Conservation (phyloP, 371 early-diverging fungal genomes). For the Rhizopus microsporus region DNA sequence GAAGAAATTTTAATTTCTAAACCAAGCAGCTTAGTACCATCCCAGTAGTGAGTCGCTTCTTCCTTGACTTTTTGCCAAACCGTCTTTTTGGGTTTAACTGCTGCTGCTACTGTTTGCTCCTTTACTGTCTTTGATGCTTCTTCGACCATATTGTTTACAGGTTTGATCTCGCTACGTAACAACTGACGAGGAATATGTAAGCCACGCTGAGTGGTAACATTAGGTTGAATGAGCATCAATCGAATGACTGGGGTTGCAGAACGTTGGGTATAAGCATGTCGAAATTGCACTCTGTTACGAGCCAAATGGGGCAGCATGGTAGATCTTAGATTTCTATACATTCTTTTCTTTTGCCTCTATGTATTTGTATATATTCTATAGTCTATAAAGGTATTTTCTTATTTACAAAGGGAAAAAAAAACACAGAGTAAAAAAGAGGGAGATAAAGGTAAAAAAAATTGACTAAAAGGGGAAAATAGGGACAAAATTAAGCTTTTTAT, state of each 20-base stretch:
- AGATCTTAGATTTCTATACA: conserved; percentile 16
- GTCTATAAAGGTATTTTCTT: background rate
- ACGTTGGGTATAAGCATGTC: conserved; percentile 14
- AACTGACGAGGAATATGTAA: conserved; percentile 26
- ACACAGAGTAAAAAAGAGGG: background rate
- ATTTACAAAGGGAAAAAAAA: background rate
- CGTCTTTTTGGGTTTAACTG: conserved; percentile 60
- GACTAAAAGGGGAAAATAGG: too few relatives aligned
- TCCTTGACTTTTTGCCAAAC: conserved; percentile 80
- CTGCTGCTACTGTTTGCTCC: conserved; percentile 6
- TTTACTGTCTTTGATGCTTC: background rate
- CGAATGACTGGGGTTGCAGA: conserved; percentile 10
- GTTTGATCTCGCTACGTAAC: conserved; percentile 12
- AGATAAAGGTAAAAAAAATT: too few relatives aligned
- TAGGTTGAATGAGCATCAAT: conserved; percentile 18
- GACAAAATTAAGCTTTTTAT: too few relatives aligned
- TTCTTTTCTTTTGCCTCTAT: background rate
- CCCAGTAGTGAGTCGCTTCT: conserved; percentile 91
- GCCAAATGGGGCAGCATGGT: conserved; percentile 12
- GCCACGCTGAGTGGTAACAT: conserved; percentile 16
- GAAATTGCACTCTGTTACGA: conserved; percentile 12
- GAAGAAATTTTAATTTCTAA: conserved; percentile 86
- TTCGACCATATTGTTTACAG: conserved; percentile 1
- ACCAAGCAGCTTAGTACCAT: conserved; percentile 89
- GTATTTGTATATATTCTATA: too few relatives aligned